Evolutionary conservation across 2,329 filamentous ascomycete species (phyloP).

Genomic region (Paecilomyces dactylethromorphus): DNA sequence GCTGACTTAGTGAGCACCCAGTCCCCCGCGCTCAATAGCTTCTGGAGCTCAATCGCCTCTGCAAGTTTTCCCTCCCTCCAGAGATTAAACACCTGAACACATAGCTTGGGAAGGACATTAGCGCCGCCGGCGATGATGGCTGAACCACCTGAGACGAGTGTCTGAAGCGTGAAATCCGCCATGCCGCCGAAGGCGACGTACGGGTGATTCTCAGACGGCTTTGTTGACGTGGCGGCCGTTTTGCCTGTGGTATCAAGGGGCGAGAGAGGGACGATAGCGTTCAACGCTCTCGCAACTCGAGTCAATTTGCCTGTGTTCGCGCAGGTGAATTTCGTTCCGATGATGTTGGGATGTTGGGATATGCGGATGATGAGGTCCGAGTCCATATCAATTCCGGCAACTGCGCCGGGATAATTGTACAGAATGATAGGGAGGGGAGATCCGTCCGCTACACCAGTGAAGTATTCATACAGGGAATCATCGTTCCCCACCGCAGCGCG

Average conservation of each 20-base stretch:
- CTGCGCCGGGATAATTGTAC: constrained; percentile 88
- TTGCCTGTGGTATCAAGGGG: constrained; percentile 22
- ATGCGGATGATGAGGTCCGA: constrained; percentile 78
- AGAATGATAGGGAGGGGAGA: constrained; percentile 73
- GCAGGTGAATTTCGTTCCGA: constrained; percentile 88
- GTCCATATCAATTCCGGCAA: constrained; percentile 83
- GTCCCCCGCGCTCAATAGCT: constrained; percentile 68
- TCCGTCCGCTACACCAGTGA: constrained; percentile 65
- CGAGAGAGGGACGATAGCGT: constrained; percentile 59
- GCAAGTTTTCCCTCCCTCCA: constrained; percentile 68
- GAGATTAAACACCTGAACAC: constrained; percentile 72
- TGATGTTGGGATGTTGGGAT: constrained; percentile 72
- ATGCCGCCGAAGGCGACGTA: constrained; percentile 89
- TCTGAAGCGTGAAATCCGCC: constrained; percentile 82
- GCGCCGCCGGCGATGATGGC: constrained; percentile 84
- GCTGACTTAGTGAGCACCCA: constrained; percentile 80
- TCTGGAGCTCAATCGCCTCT: constrained; percentile 70
- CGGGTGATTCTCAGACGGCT: constrained; percentile 25
- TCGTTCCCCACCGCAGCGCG: constrained; percentile 65
- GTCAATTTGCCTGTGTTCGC: constrained; percentile 86
- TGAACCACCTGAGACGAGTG: constrained; percentile 69
- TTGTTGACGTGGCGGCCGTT: constrained; percentile 15
- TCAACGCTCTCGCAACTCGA: constrained; percentile 65
- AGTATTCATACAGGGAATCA: constrained; percentile 66
- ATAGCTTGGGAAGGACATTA: constrained; percentile 80